Evolutionary conservation across 208 protist species (phyloP), one percentile per base, ranked within the genome.

Genomic region (Leishmania guyanensis): DNA sequence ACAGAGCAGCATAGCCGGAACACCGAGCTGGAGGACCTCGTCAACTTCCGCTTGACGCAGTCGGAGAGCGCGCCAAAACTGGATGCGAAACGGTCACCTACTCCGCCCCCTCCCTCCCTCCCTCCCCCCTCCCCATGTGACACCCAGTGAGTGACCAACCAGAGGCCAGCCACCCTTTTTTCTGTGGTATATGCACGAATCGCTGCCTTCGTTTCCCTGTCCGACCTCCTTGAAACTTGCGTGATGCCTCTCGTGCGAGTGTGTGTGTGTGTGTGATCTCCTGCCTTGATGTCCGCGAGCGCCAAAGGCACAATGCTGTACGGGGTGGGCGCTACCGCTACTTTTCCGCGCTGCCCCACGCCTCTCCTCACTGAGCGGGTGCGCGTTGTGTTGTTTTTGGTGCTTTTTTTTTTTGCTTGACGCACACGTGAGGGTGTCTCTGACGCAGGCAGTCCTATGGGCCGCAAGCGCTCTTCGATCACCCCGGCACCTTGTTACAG

Each of bases 21-120:
- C 68, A 36, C 71, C 48, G 56, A 80, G 71, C 53, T 72, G 76
- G 73, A 60, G 26, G 50, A 71, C 20, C 56, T 70, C 10, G 46
- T 62, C n/a, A 29, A 33, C 9, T 33, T 69, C 26, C 5, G 53
- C 68, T 33, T n/a, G 74, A 73, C 83, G 72, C 73, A 51, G 14
- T 68, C 68, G 5, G 58, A 50, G 20, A 76, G 48, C 75, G 12
- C 46, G 16, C 43, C 53, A 29, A 56, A 29, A 0, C 10, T 68
- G 33, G 69, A 70, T 17, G 80, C 70, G 51, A 46, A 48, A 12
- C 20, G 26, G 72, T 51, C 51, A 26, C 36, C 69, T 17, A 73
- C 69, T 20, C 26, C 16, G 17, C 22, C 58, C 53, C 2, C 58
- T n/a, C 10, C 22, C 62, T 5, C 62, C 62, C 43, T 46, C 36